Evolutionary conservation across 176 grass and related monocot species (phyloP).

Genomic region (Musa schizocarpa): DNA sequence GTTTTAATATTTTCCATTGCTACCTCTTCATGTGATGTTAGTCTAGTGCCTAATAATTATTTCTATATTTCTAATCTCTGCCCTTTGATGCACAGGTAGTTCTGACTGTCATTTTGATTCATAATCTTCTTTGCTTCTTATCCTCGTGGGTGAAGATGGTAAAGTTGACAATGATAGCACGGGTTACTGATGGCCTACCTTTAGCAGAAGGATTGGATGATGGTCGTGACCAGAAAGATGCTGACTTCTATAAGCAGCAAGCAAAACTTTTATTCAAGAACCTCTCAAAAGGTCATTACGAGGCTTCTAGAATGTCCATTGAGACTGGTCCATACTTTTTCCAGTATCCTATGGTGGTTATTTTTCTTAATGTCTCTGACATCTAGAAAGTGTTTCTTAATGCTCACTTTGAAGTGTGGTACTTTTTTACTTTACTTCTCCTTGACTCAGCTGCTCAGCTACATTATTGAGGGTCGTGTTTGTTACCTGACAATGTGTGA

Average conservation of each 20-base stretch:
- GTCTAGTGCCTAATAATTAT: not conserved
- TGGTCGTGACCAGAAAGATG: slow-evolving; percentile 69
- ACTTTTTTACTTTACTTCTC: slow-evolving; percentile 13
- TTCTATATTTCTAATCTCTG: not conserved
- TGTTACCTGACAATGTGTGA: slow-evolving; percentile 99
- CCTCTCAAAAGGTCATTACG: slow-evolving; percentile 78
- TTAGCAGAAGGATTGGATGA: slow-evolving; percentile 89
- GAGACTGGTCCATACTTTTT: slow-evolving; percentile 87
- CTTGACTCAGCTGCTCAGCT: slow-evolving; percentile 36
- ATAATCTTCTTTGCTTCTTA: not conserved
- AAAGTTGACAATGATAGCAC: slow-evolving; percentile 97
- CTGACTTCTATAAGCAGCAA: slow-evolving; percentile 96
- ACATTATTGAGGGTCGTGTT: slow-evolving; percentile 85
- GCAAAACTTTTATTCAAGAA: slow-evolving; percentile 98
- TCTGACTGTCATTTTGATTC: not conserved
- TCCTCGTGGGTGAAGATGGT: slow-evolving; percentile 45
- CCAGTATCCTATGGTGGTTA: slow-evolving; percentile 57
- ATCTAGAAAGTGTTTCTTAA: not conserved
- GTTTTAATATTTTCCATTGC: not conserved
- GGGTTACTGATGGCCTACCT: slow-evolving; percentile 92
- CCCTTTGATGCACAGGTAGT: not conserved
- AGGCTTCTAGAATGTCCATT: slow-evolving; percentile 96
- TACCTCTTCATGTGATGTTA: not conserved
- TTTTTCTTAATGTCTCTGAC: not conserved
- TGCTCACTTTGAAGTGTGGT: not conserved